Percentiles rank a stretch among this genome's conserved stretches.
Evolutionary conservation across 2,329 filamentous ascomycete genomes (phyloP).

Genomic region (Xylariales sp.): DNA sequence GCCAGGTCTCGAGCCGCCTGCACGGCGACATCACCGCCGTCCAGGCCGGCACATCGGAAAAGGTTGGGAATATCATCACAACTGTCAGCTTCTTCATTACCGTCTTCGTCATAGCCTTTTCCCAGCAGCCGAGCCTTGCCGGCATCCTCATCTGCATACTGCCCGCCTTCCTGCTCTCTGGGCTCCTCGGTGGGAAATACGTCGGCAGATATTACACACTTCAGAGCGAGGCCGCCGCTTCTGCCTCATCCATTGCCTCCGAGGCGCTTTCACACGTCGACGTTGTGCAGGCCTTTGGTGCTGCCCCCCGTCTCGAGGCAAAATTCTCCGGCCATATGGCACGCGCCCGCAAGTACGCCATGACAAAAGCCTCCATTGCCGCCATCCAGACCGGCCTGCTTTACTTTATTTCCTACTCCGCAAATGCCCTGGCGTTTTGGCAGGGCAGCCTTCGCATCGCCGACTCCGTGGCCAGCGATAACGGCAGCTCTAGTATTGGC

Average conservation of each 20-base stretch:
- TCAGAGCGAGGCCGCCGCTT: constrained; percentile 49
- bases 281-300: constrained; percentile 61
- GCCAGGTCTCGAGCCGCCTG: constrained; percentile 59
- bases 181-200: constrained; percentile 49
- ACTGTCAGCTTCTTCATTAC: constrained; percentile 57
- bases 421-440: constrained; percentile 65
- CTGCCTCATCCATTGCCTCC: constrained; percentile 58
- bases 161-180: constrained; percentile 58
- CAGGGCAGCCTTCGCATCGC: constrained; percentile 54
- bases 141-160: constrained; percentile 60
- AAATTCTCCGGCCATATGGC: constrained; percentile 52
- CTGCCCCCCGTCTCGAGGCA: constrained; percentile 52
- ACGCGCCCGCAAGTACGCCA: constrained; percentile 44
- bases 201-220: constrained; percentile 45
- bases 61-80: constrained; percentile 59
- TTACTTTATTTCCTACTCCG: constrained; percentile 64
- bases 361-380: constrained; percentile 53
- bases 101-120: constrained; percentile 63
- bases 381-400: constrained; percentile 56
- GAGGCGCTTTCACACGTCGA: constrained; percentile 56
- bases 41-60: constrained; percentile 65
- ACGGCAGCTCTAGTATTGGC: constrained; percentile 26
- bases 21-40: constrained; percentile 63
- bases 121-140: constrained; percentile 57
- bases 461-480: constrained; percentile 13